Evolutionary conservation across 2,329 filamentous ascomycete species (phyloP).

Genomic region (Penicillium sp.): DNA sequence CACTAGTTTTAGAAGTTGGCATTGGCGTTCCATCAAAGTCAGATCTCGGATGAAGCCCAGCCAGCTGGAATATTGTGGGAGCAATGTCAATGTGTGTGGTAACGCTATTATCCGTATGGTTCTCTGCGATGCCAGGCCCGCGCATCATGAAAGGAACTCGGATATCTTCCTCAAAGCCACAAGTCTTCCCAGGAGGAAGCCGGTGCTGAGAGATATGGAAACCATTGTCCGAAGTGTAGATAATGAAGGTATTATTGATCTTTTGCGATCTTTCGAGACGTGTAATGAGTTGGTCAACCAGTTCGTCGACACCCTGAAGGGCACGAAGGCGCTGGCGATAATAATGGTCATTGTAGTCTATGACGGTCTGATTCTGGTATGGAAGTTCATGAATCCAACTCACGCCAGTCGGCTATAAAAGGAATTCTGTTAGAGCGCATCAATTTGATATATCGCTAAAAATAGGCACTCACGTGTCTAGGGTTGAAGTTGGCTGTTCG

Average conservation of each 20-base stretch:
- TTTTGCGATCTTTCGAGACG: constrained; percentile 43
- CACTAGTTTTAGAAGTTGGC: constrained; percentile 34
- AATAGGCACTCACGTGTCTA: constrained; percentile 43
- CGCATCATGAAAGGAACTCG: constrained; percentile 61
- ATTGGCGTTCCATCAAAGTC: constrained; percentile 61
- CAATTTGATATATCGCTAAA: not conserved
- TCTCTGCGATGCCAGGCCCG: constrained; percentile 55
- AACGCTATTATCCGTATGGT: constrained; percentile 46
- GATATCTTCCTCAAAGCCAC: constrained; percentile 60
- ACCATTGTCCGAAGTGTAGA: constrained; percentile 62
- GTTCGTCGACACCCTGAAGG: constrained; percentile 56
- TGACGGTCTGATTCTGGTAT: constrained; percentile 46
- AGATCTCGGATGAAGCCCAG: constrained; percentile 40
- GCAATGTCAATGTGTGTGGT: constrained; percentile 65
- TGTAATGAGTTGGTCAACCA: constrained; percentile 49
- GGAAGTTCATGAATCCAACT: constrained; percentile 49
- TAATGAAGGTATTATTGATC: constrained; percentile 58
- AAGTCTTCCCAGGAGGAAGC: constrained; percentile 58
- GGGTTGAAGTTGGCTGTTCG: constrained; percentile 67
- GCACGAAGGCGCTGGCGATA: constrained; percentile 52
- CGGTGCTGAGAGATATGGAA: constrained; percentile 62
- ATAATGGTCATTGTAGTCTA: constrained; percentile 55
- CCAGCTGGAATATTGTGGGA: constrained; percentile 56
- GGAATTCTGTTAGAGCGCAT: not conserved
- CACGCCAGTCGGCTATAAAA: constrained; percentile 40